Conservation (phyloP, 2,329 filamentous ascomycete species). For the Aspergillus spinulosporus region DNA sequence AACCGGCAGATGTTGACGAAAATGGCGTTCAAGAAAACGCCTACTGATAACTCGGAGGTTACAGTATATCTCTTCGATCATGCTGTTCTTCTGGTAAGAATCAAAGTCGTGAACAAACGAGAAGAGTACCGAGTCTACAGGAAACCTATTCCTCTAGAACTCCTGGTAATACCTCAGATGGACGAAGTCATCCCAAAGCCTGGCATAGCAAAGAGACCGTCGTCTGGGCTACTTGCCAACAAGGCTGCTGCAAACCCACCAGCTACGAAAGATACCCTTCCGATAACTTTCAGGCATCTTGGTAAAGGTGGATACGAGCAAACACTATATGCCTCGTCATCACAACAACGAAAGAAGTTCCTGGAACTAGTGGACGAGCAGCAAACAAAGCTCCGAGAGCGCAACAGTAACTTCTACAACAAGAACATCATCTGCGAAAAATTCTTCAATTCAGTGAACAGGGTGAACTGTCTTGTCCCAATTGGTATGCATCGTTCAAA, state of each 20-base stretch:
- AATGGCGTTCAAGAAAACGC: conserved; percentile 86
- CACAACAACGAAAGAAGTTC: conserved; percentile 89
- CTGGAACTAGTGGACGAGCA: conserved; percentile 92
- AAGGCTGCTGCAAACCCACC: conserved; percentile 54
- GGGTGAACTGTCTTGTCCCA: conserved; percentile 91
- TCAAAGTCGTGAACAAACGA: conserved; percentile 87
- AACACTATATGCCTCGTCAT: conserved; percentile 82
- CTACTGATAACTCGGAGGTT: conserved; percentile 84
- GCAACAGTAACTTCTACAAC: conserved; percentile 67
- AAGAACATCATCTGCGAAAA: conserved; percentile 73
- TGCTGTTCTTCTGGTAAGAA: conserved; percentile 83
- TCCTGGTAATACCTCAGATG: conserved; percentile 94
- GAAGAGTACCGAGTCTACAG: conserved; percentile 96
- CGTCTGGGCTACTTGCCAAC: conserved; percentile 74
- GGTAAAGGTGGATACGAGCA: conserved; percentile 94
- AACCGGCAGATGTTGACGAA: conserved; percentile 93
- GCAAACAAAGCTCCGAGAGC: conserved; percentile 78
- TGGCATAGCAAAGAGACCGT: conserved; percentile 80
- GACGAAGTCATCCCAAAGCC: conserved; percentile 84
- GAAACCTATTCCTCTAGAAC: conserved; percentile 89
- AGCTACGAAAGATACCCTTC: conserved; percentile 67
- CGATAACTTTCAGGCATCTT: conserved; percentile 93
- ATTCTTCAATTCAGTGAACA: conserved; percentile 85
- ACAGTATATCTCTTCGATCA: conserved; percentile 96
- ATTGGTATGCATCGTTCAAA: conserved; percentile 62